These are phyloP conservation scores for Solanum tarijense DNA, from an alignment of 257 asterid genomes.

Conservation along the genomic window DNA sequence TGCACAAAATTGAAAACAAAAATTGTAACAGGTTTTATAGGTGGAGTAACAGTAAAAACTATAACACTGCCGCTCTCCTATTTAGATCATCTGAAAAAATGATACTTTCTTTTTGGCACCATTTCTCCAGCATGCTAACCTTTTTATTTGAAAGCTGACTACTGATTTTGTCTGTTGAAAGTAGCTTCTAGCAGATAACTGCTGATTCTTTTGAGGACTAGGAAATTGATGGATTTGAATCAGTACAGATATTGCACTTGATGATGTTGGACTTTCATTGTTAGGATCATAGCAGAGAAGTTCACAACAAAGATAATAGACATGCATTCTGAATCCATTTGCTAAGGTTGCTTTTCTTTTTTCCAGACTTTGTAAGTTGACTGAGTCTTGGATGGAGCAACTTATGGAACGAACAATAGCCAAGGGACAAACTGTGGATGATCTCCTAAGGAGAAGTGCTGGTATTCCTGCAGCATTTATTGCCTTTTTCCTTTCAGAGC, in stretches of 20 bases:
- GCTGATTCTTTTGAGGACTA: not conserved
- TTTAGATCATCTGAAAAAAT: not conserved
- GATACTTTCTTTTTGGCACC: not conserved
- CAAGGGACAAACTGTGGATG: slow-evolving; percentile 94
- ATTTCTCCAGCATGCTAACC: not conserved
- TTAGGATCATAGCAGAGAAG: not conserved
- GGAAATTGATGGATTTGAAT: not conserved
- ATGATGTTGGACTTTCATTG: not conserved
- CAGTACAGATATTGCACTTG: not conserved
- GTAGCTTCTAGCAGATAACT: not conserved
- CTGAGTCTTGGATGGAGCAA: slow-evolving; percentile 92
- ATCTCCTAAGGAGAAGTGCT: slow-evolving; percentile 96
- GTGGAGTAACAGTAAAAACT: not conserved
- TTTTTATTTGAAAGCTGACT: not conserved
- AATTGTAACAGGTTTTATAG: not conserved
- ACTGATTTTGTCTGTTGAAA: not conserved
- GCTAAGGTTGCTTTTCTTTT: slow-evolving; percentile 22
- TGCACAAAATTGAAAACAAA: not conserved
- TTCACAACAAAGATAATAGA: not conserved
- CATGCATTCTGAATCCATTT: slow-evolving; percentile 1
- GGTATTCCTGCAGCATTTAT: slow-evolving; percentile 97
- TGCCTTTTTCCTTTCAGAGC: slow-evolving; percentile 93
- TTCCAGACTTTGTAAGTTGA: slow-evolving; percentile 70
- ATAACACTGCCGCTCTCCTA: not conserved
- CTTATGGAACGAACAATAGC: slow-evolving; percentile 86